Evolutionary conservation across 108 stramenopile genomes (phyloP), one percentile per base, ranked within the genome.

Genomic region (Conticribra weissflogii): DNA sequence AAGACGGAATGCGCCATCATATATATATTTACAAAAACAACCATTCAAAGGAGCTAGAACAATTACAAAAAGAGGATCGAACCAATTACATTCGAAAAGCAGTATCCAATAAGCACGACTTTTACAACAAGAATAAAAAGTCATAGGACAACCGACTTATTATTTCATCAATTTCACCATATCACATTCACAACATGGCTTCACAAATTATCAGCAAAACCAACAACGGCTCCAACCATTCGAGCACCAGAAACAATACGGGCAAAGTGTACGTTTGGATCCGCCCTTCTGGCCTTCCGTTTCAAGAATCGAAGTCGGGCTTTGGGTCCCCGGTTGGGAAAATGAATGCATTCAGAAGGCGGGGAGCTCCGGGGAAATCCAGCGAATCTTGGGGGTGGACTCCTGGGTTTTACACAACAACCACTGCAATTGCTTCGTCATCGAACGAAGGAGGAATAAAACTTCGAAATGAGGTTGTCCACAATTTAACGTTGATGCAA

Each of bases 321-420:
- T 46, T 34, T 44, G 8, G 3, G 14, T 0, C 59, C 14, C 33
- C 19, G 21, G 54, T 21, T 14, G 49, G 59, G 23, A 60, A 12
- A 8, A 48, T 14, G 18, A 60, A 28, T 12, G 50, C n/a, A n/a
- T 36, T 12, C 18, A 64, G 52, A 46, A 62, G 48, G 29, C 44
- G 61, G 29, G 61, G 61, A 31, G 50, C 63, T 14, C 50, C 50
- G 27, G 29, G n/a, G 1, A 49, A 27, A 50, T 7, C 63, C 22
- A 23, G 1, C 3, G 52, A 66, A 16, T 34, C 30, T n/a, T 71
- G 71, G 71, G 60, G 56, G 33, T 73, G 72, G 72, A 57, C 54
- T 65, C 72, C 72, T 29, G 72, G 54, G 19, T 73, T 47, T 62
- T 73, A 64, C 30, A 33, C 36, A 12, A 32, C 53, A 17, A 27